phyloP scores from a whole-genome alignment of 106 monocot genomes.

The Platanthera guangdongensis region DNA sequence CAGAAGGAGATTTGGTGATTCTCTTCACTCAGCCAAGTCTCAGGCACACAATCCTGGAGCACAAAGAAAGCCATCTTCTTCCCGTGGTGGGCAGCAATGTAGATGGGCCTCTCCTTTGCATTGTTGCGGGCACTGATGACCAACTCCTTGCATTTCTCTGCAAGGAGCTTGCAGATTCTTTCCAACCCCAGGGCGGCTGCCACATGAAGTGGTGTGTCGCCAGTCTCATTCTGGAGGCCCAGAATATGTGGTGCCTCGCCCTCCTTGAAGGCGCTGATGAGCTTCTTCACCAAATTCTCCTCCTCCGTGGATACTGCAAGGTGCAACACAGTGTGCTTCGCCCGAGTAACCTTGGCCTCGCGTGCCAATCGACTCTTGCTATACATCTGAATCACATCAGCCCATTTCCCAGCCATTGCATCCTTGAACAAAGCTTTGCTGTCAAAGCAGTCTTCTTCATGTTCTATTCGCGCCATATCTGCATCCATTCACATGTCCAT shows the following conservation, averaged over 20 bases:
- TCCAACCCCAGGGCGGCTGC: conserved; percentile 13
- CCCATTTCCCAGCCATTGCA: conserved; percentile 18
- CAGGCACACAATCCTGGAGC: neutral
- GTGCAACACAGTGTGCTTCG: conserved; percentile 19
- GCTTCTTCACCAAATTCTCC: neutral
- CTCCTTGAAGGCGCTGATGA: neutral
- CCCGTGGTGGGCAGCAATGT: conserved; percentile 18
- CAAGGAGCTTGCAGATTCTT: conserved; percentile 4
- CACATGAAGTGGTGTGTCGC: conserved; percentile 12
- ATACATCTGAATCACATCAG: neutral
- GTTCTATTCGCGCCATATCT: neutral
- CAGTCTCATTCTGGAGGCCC: conserved; percentile 1
- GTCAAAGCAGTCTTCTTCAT: neutral
- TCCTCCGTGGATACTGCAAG: conserved; percentile 11
- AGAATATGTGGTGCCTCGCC: neutral
- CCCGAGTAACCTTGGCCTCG: conserved; percentile 6
- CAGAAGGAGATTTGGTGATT: neutral
- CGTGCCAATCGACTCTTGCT: neutral
- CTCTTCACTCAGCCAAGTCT: neutral
- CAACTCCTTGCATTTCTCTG: neutral
- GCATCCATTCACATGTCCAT: neutral
- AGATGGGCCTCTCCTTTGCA: conserved; percentile 14
- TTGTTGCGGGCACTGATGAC: conserved; percentile 7
- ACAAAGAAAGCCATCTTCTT: conserved; percentile 18
- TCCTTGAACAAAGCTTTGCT: neutral